These are phyloP conservation scores for Gaertneriomyces semiglobifer DNA, from an alignment of 192 early-diverging fungal genomes.

Conservation along the genomic window DNA sequence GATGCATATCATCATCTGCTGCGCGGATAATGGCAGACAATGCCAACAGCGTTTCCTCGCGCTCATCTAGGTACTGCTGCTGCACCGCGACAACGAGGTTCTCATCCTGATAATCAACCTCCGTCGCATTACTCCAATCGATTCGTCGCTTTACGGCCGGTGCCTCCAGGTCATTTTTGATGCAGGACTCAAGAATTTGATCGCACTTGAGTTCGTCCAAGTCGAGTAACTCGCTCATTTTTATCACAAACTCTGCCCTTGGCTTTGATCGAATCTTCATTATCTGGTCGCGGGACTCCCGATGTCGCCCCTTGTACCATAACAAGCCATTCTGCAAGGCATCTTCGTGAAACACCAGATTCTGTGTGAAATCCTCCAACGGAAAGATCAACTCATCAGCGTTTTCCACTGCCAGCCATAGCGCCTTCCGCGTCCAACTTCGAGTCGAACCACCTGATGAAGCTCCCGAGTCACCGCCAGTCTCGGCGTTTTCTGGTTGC, in stretches of 20 bases:
- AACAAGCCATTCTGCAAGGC: conserved; percentile 12
- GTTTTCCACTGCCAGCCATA: conserved; percentile 25
- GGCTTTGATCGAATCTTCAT: background rate
- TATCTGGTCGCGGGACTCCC: conserved; percentile 28
- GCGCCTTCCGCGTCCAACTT: conserved; percentile 23
- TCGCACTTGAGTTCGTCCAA: conserved; percentile 34
- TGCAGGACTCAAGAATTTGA: conserved; percentile 21
- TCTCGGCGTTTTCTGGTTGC: too few species aligned
- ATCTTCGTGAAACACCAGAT: conserved; percentile 18
- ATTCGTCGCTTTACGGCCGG: conserved; percentile 22
- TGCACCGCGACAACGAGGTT: conserved; percentile 16
- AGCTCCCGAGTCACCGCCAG: too few species aligned
- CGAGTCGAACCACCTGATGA: background rate
- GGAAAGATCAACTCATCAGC: conserved; percentile 10
- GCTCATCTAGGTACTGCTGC: conserved; percentile 33
- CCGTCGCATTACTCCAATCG: conserved; percentile 28
- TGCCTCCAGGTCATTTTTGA: conserved; percentile 28
- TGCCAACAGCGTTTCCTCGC: conserved; percentile 22
- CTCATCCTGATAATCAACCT: conserved; percentile 31
- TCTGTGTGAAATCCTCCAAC: conserved; percentile 9
- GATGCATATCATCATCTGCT: conserved; percentile 25
- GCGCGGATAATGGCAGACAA: conserved; percentile 32
- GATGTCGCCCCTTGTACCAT: conserved; percentile 23
- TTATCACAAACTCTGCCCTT: conserved; percentile 21
- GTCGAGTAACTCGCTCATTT: conserved; percentile 26